These are phyloP conservation scores for Murraya koenigii DNA, from an alignment of 345 rosid genomes.

Conservation along the genomic window DNA sequence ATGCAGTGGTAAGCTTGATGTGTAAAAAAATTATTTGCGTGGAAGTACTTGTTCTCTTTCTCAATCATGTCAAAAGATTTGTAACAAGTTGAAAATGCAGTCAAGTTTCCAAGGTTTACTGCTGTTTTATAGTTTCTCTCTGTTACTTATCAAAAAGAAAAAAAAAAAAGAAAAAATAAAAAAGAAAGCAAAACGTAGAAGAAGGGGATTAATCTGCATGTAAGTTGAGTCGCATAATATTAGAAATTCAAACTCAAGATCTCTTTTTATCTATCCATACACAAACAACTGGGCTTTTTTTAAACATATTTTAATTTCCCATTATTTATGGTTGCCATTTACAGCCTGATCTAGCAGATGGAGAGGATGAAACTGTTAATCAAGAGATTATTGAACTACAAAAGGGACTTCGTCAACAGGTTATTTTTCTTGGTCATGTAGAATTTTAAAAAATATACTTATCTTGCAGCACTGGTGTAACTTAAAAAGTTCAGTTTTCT, in stretches of 20 bases:
- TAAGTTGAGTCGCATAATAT: slow-evolving; percentile 2
- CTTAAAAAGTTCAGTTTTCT: neutral
- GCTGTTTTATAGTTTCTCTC: neutral
- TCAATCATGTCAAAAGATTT: slow-evolving; percentile 3
- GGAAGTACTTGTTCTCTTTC: neutral
- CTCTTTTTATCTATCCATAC: neutral
- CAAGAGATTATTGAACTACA: slow-evolving; percentile 42
- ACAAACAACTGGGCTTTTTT: neutral
- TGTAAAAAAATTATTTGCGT: neutral
- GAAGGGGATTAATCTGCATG: slow-evolving; percentile 5
- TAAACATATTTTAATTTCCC: neutral
- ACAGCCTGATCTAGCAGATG: slow-evolving; percentile 64
- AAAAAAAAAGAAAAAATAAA: too few relatives aligned
- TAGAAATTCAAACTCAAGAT: neutral
- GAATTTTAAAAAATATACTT: neutral
- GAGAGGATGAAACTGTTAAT: slow-evolving; percentile 44
- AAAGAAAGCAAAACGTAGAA: too few relatives aligned
- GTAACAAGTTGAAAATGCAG: too few relatives aligned
- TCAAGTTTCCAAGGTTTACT: too few relatives aligned
- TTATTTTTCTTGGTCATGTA: slow-evolving; percentile 6
- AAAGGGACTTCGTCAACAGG: slow-evolving; percentile 40
- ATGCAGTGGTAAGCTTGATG: slow-evolving; percentile 41
- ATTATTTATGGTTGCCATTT: slow-evolving; percentile 14
- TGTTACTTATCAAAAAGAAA: neutral
- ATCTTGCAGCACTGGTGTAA: neutral